Evolutionary conservation across 176 grass and related monocot species (phyloP).

Genomic region (Miscanthus lutarioriparius): DNA sequence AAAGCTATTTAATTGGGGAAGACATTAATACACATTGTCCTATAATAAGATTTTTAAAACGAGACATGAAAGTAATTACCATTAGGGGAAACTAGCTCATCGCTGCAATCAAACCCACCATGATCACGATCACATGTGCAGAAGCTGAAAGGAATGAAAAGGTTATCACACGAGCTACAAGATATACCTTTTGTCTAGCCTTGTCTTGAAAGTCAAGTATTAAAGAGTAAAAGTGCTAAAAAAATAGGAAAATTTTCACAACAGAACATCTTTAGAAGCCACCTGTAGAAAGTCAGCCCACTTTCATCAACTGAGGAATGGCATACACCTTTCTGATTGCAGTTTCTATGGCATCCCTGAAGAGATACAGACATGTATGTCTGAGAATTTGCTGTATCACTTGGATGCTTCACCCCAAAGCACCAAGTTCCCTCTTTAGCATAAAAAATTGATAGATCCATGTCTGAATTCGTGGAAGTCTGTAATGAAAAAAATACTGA

Average conservation of each 20-base stretch:
- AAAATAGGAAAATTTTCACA: conserved; percentile 7
- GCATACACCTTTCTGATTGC: conserved; percentile 76
- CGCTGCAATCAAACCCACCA: conserved; percentile 94
- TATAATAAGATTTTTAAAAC: conserved; percentile 5
- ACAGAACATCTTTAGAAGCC: conserved; percentile 25
- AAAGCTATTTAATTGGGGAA: conserved; percentile 5
- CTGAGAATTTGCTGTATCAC: conserved; percentile 37
- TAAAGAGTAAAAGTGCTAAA: neutral
- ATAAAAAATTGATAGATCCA: conserved; percentile 95
- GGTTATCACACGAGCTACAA: conserved; percentile 2
- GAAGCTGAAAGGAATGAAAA: conserved; percentile 58
- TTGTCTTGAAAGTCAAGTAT: conserved; percentile 20
- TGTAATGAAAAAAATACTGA: conserved; percentile 61
- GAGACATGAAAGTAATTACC: conserved; percentile 49
- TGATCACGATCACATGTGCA: conserved; percentile 96
- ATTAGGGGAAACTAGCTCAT: conserved; percentile 80
- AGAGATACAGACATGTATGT: conserved; percentile 81
- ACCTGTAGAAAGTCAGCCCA: conserved; percentile 93
- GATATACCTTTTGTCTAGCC: conserved; percentile 1
- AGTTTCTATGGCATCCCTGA: conserved; percentile 80
- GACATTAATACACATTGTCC: neutral
- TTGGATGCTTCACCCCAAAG: conserved; percentile 85
- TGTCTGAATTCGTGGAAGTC: conserved; percentile 56
- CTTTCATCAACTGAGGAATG: conserved; percentile 85
- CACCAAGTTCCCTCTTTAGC: conserved; percentile 93